A percentile compares a stretch with the other conserved stretches of the same genome.
phyloP scores from a whole-genome alignment of 2,329 filamentous ascomycete species.

The Ustulina deusta region DNA sequence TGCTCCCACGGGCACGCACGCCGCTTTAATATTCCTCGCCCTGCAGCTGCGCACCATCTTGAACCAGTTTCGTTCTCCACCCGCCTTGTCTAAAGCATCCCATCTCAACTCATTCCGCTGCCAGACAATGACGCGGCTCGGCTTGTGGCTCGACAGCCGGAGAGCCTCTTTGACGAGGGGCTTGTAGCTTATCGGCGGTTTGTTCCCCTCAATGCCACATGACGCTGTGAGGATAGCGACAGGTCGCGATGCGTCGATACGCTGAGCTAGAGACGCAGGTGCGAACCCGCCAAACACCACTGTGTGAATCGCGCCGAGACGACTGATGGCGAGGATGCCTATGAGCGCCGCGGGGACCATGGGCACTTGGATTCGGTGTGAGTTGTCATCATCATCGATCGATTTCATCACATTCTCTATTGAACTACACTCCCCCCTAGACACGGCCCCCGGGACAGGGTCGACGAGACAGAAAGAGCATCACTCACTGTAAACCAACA shows the following conservation, averaged over 20 bases:
- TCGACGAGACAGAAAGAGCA: background rate
- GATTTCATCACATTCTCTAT: background rate
- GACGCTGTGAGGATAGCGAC: constrained; percentile 86
- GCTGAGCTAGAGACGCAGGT: constrained; percentile 81
- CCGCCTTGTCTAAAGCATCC: constrained; percentile 74
- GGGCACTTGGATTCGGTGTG: constrained; percentile 71
- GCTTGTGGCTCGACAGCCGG: constrained; percentile 75
- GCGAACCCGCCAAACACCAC: constrained; percentile 96
- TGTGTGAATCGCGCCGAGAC: constrained; percentile 87
- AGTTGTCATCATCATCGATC: background rate
- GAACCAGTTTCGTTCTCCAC: constrained; percentile 84
- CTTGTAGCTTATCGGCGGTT: constrained; percentile 82
- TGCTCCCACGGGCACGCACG: constrained; percentile 81
- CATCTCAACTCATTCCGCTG: constrained; percentile 82
- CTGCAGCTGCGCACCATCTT: constrained; percentile 77
- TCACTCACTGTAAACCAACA: constrained; percentile 84
- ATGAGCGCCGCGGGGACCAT: constrained; percentile 94
- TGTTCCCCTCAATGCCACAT: constrained; percentile 89
- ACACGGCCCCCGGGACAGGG: background rate
- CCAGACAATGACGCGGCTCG: constrained; percentile 81
- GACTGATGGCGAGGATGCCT: constrained; percentile 82
- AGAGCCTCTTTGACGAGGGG: constrained; percentile 82
- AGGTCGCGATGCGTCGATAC: constrained; percentile 85
- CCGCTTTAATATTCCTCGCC: constrained; percentile 74
- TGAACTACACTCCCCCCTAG: background rate